phyloP scores from a whole-genome alignment of 306 rosid species.

The Alnus rubra region DNA sequence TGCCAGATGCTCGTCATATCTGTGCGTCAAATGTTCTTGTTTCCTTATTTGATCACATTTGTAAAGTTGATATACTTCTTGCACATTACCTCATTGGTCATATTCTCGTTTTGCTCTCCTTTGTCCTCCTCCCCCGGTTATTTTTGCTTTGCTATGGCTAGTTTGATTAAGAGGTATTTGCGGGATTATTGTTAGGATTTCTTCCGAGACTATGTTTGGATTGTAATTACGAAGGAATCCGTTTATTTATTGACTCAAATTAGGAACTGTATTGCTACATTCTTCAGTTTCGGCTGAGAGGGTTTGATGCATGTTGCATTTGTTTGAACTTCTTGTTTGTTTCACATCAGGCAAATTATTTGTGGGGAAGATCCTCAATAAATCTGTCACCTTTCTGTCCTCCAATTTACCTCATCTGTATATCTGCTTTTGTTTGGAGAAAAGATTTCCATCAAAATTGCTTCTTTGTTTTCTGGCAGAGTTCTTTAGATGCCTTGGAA shows the following conservation, averaged over 20 bases:
- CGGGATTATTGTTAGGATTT: no score
- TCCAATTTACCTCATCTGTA: not conserved
- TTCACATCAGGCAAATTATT: not conserved
- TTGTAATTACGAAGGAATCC: not conserved
- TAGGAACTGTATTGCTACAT: not conserved
- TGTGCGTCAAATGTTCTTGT: no score
- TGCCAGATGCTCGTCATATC: no score
- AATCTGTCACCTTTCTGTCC: not conserved
- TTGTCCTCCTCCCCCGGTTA: no score
- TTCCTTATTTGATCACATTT: not conserved
- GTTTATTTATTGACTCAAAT: not conserved
- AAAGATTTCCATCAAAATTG: constrained; percentile 2
- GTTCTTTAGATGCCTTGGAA: constrained; percentile 67
- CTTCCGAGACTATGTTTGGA: not conserved
- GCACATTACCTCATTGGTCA: not conserved
- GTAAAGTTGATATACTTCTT: not conserved
- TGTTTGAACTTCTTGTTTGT: not conserved
- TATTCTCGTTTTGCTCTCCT: no score
- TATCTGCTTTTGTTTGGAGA: not conserved
- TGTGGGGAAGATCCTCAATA: not conserved
- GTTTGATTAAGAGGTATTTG: not conserved
- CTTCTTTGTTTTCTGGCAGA: constrained; percentile 42
- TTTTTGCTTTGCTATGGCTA: not conserved
- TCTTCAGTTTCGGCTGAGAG: not conserved
- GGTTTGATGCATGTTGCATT: not conserved